These are phyloP conservation scores for Paraphaeosphaeria minitans DNA, from an alignment of 2,329 filamentous ascomycete species.

Conservation along the genomic window DNA sequence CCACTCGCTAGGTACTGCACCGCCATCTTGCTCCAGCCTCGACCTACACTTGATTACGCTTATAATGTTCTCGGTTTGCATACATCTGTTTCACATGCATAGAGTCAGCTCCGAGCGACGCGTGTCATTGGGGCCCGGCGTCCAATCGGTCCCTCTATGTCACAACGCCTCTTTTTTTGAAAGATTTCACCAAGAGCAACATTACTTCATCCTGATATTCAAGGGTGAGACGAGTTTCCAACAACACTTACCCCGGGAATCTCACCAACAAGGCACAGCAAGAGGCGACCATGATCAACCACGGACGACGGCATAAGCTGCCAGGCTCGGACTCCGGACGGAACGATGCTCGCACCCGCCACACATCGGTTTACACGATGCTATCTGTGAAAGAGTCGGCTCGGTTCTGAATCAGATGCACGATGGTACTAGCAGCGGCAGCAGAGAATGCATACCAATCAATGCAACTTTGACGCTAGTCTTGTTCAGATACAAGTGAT, in stretches of 20 bases:
- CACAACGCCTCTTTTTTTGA: not conserved
- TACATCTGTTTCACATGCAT: not conserved
- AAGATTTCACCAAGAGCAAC: not conserved
- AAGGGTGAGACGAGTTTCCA: not conserved
- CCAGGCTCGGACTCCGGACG: constrained; percentile 8
- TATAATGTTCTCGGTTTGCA: not conserved
- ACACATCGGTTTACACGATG: constrained; percentile 1
- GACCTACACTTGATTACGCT: too few relatives aligned
- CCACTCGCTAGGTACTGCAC: too few relatives aligned
- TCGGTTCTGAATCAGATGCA: not conserved
- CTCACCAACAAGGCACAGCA: not conserved
- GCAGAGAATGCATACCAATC: not conserved
- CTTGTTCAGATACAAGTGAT: not conserved
- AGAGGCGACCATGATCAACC: not conserved
- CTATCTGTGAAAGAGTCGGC: not conserved
- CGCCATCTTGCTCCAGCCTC: too few relatives aligned
- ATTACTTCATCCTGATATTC: not conserved
- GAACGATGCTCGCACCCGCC: not conserved
- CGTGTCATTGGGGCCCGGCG: not conserved
- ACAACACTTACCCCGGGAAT: not conserved
- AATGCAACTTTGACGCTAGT: not conserved
- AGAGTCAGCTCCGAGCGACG: not conserved
- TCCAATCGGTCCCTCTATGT: not conserved
- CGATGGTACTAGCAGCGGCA: not conserved
- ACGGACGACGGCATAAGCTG: not conserved